A percentile compares a stretch with the other conserved stretches of the same genome.
These are phyloP conservation scores for Spongospora subterranea DNA, from an alignment of 208 protist genomes.

Conservation along the genomic window DNA sequence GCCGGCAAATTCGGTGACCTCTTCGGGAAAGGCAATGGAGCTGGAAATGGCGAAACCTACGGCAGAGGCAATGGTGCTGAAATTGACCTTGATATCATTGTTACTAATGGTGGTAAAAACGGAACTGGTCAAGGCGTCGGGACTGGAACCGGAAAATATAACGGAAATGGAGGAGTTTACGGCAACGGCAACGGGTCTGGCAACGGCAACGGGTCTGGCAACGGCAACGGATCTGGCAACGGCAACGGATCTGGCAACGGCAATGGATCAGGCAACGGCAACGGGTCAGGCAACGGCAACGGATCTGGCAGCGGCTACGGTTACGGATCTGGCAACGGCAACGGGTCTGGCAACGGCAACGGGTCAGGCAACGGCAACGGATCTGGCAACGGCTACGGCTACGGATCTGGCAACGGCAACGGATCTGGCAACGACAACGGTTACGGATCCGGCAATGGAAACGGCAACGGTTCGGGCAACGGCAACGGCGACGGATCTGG, in stretches of 20 bases:
- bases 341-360: neutral
- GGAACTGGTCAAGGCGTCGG: neutral
- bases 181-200: neutral
- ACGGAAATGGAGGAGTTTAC: neutral
- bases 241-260: too few relatives aligned
- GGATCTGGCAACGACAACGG: neutral
- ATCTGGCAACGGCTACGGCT: neutral
- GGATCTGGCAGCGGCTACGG: neutral
- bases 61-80: conserved; percentile 14
- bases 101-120: neutral
- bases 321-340: neutral
- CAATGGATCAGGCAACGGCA: neutral
- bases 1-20: neutral
- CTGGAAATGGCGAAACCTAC: neutral
- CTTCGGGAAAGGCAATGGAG: neutral
- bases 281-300: neutral
- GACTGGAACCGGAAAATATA: neutral
- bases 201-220: neutral
- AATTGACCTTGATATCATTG: neutral
- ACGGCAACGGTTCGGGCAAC: neutral
- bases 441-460: neutral
- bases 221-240: too few relatives aligned
- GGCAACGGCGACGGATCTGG: neutral
- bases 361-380: neutral
- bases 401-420: neutral